Conservation (phyloP, 2,329 filamentous ascomycete genomes). For the Ophiostoma piceae region DNA sequence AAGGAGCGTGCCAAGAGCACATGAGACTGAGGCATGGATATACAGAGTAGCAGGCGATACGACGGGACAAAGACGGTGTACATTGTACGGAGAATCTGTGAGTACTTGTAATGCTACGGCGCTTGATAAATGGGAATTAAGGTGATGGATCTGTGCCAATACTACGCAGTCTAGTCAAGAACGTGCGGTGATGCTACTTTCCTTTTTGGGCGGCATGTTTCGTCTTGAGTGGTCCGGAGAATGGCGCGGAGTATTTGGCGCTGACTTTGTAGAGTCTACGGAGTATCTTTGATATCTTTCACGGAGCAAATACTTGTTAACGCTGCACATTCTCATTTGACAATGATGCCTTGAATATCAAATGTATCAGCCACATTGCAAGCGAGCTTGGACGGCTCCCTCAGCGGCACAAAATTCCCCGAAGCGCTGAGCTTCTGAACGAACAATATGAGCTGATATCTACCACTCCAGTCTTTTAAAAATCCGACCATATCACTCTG, state of each 20-base stretch:
- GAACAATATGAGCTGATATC: no score
- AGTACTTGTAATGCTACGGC: background rate
- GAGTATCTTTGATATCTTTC: background rate
- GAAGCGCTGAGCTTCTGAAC: background rate
- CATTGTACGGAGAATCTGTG: no score
- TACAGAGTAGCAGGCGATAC: background rate
- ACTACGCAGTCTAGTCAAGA: background rate
- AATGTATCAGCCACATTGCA: background rate
- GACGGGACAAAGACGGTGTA: background rate
- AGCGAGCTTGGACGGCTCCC: background rate
- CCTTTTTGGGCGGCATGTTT: background rate
- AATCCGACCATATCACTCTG: no score
- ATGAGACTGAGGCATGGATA: constrained; percentile 4
- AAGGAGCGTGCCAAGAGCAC: background rate
- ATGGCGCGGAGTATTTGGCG: background rate
- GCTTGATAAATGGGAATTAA: background rate
- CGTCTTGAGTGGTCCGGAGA: background rate
- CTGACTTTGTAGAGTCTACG: background rate
- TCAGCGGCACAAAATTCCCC: background rate
- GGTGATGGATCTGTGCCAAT: background rate
- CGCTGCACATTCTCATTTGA: no score
- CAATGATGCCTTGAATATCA: no score
- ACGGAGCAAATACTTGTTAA: background rate
- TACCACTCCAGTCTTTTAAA: no score
- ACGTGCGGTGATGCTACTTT: background rate